These are phyloP conservation scores for Solanum verrucosum DNA, from an alignment of 257 asterid species.

Conservation along the genomic window DNA sequence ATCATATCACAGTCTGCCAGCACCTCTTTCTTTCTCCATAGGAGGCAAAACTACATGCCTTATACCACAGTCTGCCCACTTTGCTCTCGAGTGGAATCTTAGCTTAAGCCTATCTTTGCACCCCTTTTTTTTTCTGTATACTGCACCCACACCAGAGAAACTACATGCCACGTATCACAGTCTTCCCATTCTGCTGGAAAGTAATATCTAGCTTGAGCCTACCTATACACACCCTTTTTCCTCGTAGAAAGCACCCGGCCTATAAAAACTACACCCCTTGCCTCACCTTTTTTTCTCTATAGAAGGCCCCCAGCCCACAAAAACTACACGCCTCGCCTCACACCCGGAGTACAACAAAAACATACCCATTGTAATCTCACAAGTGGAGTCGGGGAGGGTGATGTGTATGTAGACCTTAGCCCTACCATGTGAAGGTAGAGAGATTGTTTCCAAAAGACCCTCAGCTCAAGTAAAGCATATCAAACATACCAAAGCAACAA, in stretches of 20 bases:
- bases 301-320: background rate
- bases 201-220: background rate
- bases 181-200: background rate
- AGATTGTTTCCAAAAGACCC: background rate
- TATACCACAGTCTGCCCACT: background rate
- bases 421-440: background rate
- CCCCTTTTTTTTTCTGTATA: background rate
- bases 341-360: background rate
- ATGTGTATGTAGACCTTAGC: background rate
- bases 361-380: background rate
- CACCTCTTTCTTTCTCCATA: background rate
- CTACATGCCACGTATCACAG: background rate
- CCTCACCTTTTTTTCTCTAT: background rate
- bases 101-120: background rate
- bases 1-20: background rate
- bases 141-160: background rate
- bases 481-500: background rate
- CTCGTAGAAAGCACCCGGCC: background rate
- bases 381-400: background rate
- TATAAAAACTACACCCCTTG: background rate
- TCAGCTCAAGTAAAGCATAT: background rate
- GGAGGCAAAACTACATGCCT: background rate
- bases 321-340: background rate
- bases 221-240: background rate
- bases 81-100: background rate